Evolutionary conservation across 129 eudicot genomes (phyloP).

Genomic region (Tagetes patula): DNA sequence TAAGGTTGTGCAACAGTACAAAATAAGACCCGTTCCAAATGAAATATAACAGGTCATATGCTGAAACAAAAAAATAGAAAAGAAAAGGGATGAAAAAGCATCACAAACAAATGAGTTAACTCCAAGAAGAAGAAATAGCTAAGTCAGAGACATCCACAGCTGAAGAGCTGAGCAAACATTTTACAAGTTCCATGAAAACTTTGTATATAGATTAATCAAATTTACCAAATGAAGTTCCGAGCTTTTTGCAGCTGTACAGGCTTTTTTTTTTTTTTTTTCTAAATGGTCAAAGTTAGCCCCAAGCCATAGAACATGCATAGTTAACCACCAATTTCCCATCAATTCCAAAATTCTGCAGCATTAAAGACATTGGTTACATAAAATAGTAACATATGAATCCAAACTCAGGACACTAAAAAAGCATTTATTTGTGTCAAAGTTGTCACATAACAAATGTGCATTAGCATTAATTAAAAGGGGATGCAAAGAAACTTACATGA

Average conservation of each 20-base stretch:
- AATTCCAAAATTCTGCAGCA: slow-evolving; percentile 82
- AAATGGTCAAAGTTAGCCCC: slow-evolving; percentile 69
- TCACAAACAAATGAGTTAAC: background rate
- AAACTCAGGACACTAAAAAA: background rate
- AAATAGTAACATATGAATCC: slow-evolving; percentile 2
- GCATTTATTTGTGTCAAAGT: background rate
- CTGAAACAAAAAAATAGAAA: background rate
- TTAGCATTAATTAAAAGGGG: background rate
- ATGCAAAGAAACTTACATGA: slow-evolving; percentile 50
- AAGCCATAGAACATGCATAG: slow-evolving; percentile 97
- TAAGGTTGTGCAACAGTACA: background rate
- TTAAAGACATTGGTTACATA: background rate
- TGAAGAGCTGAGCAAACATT: slow-evolving; percentile 11
- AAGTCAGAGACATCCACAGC: slow-evolving; percentile 1
- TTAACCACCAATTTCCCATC: slow-evolving; percentile 98
- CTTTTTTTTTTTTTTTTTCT: background rate
- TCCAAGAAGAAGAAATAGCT: background rate
- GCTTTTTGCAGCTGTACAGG: slow-evolving; percentile 22
- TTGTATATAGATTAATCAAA: slow-evolving; percentile 3
- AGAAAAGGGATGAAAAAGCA: background rate
- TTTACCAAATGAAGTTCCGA: slow-evolving; percentile 24
- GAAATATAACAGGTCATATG: slow-evolving; percentile 3
- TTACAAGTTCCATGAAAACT: background rate
- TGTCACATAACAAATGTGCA: background rate
- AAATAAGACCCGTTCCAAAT: background rate